Percentiles rank a stretch among this genome's conserved stretches.
Conservation (phyloP, 139 green algal genomes). For the Chlamydomonas urium region DNA sequence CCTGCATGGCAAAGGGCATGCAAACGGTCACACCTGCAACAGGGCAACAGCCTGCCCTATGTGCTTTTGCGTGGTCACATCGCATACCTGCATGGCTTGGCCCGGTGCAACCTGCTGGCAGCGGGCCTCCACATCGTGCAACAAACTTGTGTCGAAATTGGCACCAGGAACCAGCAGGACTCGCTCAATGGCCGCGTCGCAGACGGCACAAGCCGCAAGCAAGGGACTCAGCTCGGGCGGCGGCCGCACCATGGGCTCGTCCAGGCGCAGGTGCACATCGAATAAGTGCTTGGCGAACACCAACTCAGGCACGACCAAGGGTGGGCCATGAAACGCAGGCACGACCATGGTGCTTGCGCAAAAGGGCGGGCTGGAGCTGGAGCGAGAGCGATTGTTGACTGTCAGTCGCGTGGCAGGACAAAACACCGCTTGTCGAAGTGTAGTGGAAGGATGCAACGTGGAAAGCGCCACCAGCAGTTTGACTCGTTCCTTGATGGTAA, state of each 20-base stretch:
- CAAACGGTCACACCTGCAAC: not conserved
- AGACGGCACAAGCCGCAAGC: slow-evolving; percentile 27
- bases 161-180: slow-evolving; percentile 22
- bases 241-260: slow-evolving; percentile 34
- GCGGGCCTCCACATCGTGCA: slow-evolving; percentile 33
- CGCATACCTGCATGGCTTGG: slow-evolving; percentile 22
- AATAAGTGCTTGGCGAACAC: too few species aligned
- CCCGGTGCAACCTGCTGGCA: slow-evolving; percentile 27
- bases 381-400: too few species aligned
- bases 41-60: not conserved
- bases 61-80: not conserved
- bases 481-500: too few species aligned
- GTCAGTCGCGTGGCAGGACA: too few species aligned
- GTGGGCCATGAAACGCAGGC: too few species aligned
- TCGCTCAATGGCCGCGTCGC: slow-evolving; percentile 41
- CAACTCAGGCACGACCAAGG: too few species aligned
- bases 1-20: slow-evolving; percentile 28
- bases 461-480: too few species aligned
- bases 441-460: too few species aligned
- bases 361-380: too few species aligned
- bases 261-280: too few species aligned
- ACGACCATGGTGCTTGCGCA: too few species aligned
- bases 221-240: slow-evolving; percentile 23
- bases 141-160: slow-evolving; percentile 21
- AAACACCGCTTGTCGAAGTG: too few species aligned